phyloP scores from a whole-genome alignment of 352 stramenopile species.

The Globisporangium spiculum region DNA sequence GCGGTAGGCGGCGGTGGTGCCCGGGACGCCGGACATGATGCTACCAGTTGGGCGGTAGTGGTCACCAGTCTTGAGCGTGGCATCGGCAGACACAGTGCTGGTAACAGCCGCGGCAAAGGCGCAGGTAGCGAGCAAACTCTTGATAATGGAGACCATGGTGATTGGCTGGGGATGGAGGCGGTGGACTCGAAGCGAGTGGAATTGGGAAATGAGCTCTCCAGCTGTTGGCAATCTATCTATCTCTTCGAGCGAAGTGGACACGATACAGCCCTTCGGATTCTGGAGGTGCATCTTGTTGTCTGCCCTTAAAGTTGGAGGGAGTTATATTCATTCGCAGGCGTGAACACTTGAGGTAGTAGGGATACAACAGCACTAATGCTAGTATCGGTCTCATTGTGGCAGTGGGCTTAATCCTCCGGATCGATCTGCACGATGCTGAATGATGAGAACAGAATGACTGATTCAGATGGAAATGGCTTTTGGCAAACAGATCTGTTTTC shows the following conservation, averaged over 20 bases:
- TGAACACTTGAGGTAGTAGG: not conserved
- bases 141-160: constrained; percentile 13
- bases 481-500: too few relatives aligned
- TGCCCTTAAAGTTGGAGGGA: not conserved
- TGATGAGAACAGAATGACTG: not conserved
- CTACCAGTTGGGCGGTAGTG: constrained; percentile 32
- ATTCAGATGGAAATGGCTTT: not conserved
- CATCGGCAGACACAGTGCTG: constrained; percentile 11
- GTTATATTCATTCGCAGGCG: not conserved
- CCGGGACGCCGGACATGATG: constrained; percentile 25
- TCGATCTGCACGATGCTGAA: not conserved
- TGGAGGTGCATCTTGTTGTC: not conserved
- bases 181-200: not conserved
- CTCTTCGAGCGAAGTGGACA: not conserved
- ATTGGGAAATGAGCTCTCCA: not conserved
- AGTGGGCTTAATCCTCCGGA: too few relatives aligned
- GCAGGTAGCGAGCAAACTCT: constrained; percentile 13
- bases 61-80: constrained; percentile 16
- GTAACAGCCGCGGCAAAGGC: not conserved
- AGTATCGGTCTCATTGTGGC: not conserved
- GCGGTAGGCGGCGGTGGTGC: constrained; percentile 28
- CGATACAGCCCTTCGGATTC: not conserved
- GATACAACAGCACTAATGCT: not conserved
- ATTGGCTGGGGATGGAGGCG: not conserved
- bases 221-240: not conserved